Evolutionary conservation across 176 grass and related monocot species (phyloP), one percentile per base, ranked within the genome.

Genomic region (Carex cristatella): DNA sequence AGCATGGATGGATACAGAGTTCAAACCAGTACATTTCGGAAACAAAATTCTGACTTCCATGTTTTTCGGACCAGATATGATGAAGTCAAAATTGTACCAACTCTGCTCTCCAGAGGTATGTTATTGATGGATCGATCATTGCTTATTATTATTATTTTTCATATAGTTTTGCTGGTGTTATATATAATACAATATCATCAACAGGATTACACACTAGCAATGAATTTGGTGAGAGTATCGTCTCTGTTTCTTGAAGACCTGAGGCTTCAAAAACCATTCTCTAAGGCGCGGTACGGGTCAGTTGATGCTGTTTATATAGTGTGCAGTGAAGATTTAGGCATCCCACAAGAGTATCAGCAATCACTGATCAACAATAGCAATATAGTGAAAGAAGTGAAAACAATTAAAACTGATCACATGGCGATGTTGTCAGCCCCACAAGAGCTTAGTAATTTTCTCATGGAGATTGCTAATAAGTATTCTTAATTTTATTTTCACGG

Each of bases 1-100:
- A 81, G 83, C 76, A 79, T 97, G 86, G 92, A 85, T 88, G 89
- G 90, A 97, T 84, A 91, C 94, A 15, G 86, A 94, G 57, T 69
- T 91, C 27, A 87, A 83, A 66, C 58, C 87, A 1, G 79, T 87
- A 3, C 69, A 85, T 2, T 28, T 10, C 19, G 81, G 49, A 1
- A 77, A 87, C 19, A 88, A 86, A 69, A 84, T 91, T 4, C 89
- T 86, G 0, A 85, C 32, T 1, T 79, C 87, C 44, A 86, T 93
- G 87, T 1, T 84, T 18, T 97, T 97, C 49, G 90, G 92, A 14
- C 87, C 87, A 11, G 49, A 80, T 82, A 19, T 91, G 38, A 5
- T 86, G 13, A 51, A 69, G 30, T 23, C 23, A 23, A 23, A 23
- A 23, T 23, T 23, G 23, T 23, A 23, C 23, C 23, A 23, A 23